Evolutionary conservation across 2,329 filamentous ascomycete species (phyloP), one percentile per base, ranked within the genome.

Genomic region (Talaromyces sp.): DNA sequence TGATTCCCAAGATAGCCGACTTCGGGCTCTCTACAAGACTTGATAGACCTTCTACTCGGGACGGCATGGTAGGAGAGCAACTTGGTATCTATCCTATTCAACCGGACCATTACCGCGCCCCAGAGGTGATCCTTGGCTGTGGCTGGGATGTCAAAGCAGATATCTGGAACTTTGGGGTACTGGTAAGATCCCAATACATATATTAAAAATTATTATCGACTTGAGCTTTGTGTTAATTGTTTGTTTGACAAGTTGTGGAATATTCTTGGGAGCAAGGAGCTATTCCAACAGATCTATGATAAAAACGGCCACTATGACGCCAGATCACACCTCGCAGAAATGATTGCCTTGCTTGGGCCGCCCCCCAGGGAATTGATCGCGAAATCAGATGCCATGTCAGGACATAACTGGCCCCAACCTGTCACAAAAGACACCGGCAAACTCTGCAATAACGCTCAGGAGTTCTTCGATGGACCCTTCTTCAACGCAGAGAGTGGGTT

Each of bases 321-420:
- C 19, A 66, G 69, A 19, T 62, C 22, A 25, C 67, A 67, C 58
- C 65, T 69, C 27, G 68, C 67, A 10, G 68, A 69, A 38, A 70
- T 71, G 64, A 49, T 67, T 53, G 67, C 61, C 13, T 45, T 70
- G 27, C 65, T 70, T 19, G 68, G 67, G 31, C 53, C 67, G 29
- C 69, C 67, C 13, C 67, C 64, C 1, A 53, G 31, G 3, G 34
- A 61, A n/a, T 64, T 67, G 34, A 45, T 68, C n/a, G 58, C n/a
- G 27, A 58, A 63, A 56, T 63, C 36, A 36, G n/a, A 47, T 8
- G 72, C 81, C 65, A 82, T 82, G 72, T 77, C 80, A 60, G 75
- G 73, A 22, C 69, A 81, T 62, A 68, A 82, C 2, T 79, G 78
- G 22, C 73, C 73, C 25, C 77, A 78, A 4, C 76, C 77, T 54